Base-by-base conservation (phyloP, 805 yeast species). In the Debaryomyces tyrocola region DNA sequence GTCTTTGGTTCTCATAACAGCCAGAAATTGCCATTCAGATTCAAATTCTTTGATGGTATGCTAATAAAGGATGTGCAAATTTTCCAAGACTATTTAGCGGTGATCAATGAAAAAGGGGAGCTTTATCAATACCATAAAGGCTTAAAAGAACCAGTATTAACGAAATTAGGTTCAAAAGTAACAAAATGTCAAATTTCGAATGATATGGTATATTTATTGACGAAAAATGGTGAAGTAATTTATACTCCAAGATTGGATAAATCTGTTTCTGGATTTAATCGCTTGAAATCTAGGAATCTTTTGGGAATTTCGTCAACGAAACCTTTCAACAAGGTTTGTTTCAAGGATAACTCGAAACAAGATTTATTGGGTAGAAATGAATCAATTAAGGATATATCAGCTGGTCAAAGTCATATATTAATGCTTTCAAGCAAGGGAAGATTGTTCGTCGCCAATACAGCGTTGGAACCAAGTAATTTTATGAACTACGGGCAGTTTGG, bases 401-500 rank as follows among this genome's bases (percentile, higher is more conserved):
- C 79, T 3, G 99, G 99, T 9, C 66, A 67, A 6, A 73, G 75
- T 43, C 97, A 94, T 65, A 56, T 91, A 8, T 74, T 87, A n/a
- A 59, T 86, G 4, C 60, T 87, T 33, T 75, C 89, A 0, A 67
- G 74, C 34, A 58, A 73, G 9, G 90, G 91, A 0, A 73, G 80
- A 29, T 83, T 87, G 0, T 85, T 75, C 52, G 71, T 87, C 1
- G 71, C 82, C 9, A 77, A 87, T 12, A 82, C 95, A 0, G 86
- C 86, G 0, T 12, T 21, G 11, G 21, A 3, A 8, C n/a, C 20
- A 21, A 50, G 64, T 2, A 53, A 58, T 11, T 61, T 69, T n/a
- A 65, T 71, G 4, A 75, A 75, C 40, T 62, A 59, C 54, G 98
- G 98, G 4, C 97, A 94, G 67, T 88, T 79, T 65, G 98, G 97